A percentile compares a stretch with the other conserved stretches of the same genome.
Evolutionary conservation across 768 basidiomycete species (phyloP).

Genomic region (Hydnomerulius pinastri): DNA sequence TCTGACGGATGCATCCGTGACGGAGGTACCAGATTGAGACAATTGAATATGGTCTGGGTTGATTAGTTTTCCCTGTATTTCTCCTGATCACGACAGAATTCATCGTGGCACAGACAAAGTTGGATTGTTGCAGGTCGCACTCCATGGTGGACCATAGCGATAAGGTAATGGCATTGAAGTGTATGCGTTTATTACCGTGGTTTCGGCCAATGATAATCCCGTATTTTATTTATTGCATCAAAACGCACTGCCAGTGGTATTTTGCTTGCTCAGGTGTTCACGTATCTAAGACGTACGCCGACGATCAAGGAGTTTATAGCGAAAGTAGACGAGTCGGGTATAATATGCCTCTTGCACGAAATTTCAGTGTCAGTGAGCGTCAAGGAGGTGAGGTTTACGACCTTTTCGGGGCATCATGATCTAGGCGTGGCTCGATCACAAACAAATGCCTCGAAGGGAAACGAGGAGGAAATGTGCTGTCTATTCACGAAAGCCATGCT

Average conservation of each 20-base stretch:
- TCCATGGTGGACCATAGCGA: neutral
- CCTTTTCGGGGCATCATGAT: neutral
- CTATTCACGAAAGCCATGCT: neutral
- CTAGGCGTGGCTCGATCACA: neutral
- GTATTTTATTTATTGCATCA: neutral
- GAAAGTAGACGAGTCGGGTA: neutral
- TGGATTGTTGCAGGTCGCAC: neutral
- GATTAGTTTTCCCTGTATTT: constrained; percentile 9
- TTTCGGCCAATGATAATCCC: neutral
- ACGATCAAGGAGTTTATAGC: constrained; percentile 4
- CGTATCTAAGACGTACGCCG: constrained; percentile 16
- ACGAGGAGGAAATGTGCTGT: neutral
- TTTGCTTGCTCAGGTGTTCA: neutral
- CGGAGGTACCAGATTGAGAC: constrained; percentile 26
- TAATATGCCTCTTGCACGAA: neutral
- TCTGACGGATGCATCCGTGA: constrained; percentile 26
- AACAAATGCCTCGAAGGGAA: neutral
- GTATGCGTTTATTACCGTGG: neutral
- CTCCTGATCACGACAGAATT: neutral
- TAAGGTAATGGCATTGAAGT: neutral
- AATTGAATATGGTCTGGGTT: constrained; percentile 12
- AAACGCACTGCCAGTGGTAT: neutral
- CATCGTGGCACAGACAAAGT: neutral
- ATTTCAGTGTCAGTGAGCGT: neutral
- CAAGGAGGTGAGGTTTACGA: neutral